Base-by-base conservation (phyloP, 352 stramenopile species). In the Hyaloperonospora arabidopsidis region DNA sequence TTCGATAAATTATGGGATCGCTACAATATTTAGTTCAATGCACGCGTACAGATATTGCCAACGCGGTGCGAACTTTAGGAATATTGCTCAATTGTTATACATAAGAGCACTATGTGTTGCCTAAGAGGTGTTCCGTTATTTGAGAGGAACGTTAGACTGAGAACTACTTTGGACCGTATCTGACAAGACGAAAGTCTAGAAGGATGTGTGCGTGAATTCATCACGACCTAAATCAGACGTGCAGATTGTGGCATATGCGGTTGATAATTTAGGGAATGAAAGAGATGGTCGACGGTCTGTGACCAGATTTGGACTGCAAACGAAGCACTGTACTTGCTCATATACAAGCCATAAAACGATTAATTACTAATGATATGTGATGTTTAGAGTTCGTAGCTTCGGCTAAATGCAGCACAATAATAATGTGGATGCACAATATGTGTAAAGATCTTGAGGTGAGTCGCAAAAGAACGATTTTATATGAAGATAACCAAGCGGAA, bases 361-460 rank as follows among this genome's bases (percentile, higher is more conserved):
- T n/a, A n/a, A 6, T 54, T 51, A 8, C 39, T 47, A 19, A 55
- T 39, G 46, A 55, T 29, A 61, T n/a, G 0, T 55, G 54, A 15
- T 34, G 46, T 43, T 23, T 19, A 2, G 46, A 54, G 46, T 55
- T 55, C 17, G 54, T 55, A 5, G 36, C 46, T 35, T 18, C 45
- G 14, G 49, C 44, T 38, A 39, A 61, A 21, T 55, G 54, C 5
- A 48, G 23, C 10, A 54, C 45, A 21, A 38, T 54, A 36, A 21
- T 54, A 0, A 54, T 52, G 29, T 61, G 39, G 47, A 48, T 46
- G 7, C 46, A 52, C 47, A 57, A 52, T 11, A 32, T 62, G 41
- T 61, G 17, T 19, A 34, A 28, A 5, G 45, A 55, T 18, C 15
- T 41, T 6, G 17, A 41, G 11, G 4, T 41, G 35, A 7, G 35